These are phyloP conservation scores for Taphrina betulina DNA, from an alignment of 1,139 yeast genomes.

Conservation along the genomic window DNA sequence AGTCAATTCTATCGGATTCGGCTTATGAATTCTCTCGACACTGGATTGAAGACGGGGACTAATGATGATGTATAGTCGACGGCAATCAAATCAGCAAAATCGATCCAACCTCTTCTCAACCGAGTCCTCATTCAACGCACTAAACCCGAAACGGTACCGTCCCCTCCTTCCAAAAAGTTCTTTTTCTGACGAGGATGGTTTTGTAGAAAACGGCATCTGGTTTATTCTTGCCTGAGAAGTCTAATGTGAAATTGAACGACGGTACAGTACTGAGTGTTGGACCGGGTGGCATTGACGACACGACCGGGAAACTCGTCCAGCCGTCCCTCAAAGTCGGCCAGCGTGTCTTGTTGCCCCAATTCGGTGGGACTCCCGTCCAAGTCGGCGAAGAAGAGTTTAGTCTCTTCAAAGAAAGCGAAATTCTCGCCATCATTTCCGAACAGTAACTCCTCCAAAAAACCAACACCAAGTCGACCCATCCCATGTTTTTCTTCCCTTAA, in stretches of 20 bases:
- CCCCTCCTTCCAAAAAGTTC: not conserved
- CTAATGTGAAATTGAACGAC: slow-evolving; percentile 73
- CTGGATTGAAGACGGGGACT: not conserved
- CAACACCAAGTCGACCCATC: no score
- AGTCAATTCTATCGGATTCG: not conserved
- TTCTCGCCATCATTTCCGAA: slow-evolving; percentile 80
- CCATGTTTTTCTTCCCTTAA: no score
- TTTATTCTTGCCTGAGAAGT: slow-evolving; percentile 92
- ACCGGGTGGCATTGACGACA: slow-evolving; percentile 57
- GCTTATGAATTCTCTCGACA: not conserved
- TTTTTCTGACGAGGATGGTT: no score
- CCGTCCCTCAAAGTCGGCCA: slow-evolving; percentile 84
- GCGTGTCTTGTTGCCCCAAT: slow-evolving; percentile 86
- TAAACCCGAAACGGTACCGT: slow-evolving; percentile 55
- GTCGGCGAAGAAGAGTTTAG: slow-evolving; percentile 61
- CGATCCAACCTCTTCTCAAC: slow-evolving; percentile 89
- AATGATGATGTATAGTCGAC: slow-evolving; percentile 45
- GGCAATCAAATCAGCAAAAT: slow-evolving; percentile 77
- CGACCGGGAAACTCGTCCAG: slow-evolving; percentile 62
- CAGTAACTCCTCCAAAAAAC: no score
- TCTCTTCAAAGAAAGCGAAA: slow-evolving; percentile 77
- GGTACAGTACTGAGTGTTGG: slow-evolving; percentile 50
- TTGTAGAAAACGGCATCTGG: slow-evolving; percentile 94
- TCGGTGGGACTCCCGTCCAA: slow-evolving; percentile 83
- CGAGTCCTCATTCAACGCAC: slow-evolving; percentile 92